A percentile compares a stretch with the other conserved stretches of the same genome.
These are phyloP conservation scores for Mortierella sp. DNA, from an alignment of 371 early-diverging fungal genomes.

Conservation along the genomic window DNA sequence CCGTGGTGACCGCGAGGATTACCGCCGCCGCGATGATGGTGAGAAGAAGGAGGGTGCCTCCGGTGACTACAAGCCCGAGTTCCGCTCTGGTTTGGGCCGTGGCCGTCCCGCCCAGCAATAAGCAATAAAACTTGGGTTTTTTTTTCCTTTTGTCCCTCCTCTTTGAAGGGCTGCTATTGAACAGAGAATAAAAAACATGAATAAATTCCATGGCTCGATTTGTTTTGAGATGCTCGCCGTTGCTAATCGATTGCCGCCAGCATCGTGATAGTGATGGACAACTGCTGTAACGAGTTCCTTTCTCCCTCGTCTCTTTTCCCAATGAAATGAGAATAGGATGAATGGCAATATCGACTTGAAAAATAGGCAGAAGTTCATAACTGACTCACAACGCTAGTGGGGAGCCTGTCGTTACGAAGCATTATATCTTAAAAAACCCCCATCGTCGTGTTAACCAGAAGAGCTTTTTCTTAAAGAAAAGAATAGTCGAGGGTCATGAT, in stretches of 20 bases:
- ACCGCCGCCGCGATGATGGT: slow-evolving; percentile 86
- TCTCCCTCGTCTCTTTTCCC: too few species aligned
- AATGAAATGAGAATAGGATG: too few species aligned
- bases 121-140: slow-evolving; percentile 38
- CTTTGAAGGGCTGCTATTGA: slow-evolving; percentile 14
- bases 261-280: too few species aligned
- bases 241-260: background rate
- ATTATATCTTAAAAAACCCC: too few species aligned
- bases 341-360: too few species aligned
- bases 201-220: slow-evolving; percentile 19
- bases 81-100: slow-evolving; percentile 88
- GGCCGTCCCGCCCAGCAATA: slow-evolving; percentile 60
- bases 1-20: slow-evolving; percentile 85
- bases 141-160: slow-evolving; percentile 7
- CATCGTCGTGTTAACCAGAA: too few species aligned
- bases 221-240: background rate
- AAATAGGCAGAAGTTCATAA: too few species aligned
- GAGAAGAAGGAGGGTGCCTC: slow-evolving; percentile 93
- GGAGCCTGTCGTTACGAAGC: too few species aligned
- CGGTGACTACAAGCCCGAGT: slow-evolving; percentile 96
- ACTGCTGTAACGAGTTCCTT: too few species aligned
- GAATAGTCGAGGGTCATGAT: too few species aligned
- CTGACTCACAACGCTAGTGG: too few species aligned
- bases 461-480: too few species aligned
- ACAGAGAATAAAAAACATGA: slow-evolving; percentile 19